Conservation (phyloP, 495 filamentous ascomycete species). For the Tuber umbilicatum region DNA sequence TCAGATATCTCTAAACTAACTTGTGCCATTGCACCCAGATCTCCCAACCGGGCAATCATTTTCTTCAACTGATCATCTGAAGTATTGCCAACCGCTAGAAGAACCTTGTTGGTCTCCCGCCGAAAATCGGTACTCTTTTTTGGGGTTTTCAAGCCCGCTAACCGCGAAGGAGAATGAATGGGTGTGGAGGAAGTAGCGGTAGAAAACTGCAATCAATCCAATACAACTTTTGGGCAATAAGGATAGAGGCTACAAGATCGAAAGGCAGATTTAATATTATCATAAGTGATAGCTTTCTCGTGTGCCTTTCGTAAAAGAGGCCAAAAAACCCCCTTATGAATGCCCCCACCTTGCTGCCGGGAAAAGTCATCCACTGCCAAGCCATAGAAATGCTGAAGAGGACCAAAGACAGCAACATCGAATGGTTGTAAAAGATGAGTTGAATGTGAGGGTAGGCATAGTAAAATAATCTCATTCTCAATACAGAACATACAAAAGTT, state of each 20-base stretch:
- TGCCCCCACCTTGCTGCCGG: too few relatives aligned
- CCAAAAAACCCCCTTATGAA: too few relatives aligned
- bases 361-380: too few relatives aligned
- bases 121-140: background rate
- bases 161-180: background rate
- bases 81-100: background rate
- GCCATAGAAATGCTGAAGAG: constrained; percentile 1
- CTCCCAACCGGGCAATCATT: background rate
- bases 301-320: too few relatives aligned
- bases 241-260: too few relatives aligned
- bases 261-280: too few relatives aligned
- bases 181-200: too few relatives aligned
- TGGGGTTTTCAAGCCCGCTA: background rate
- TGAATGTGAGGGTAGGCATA: too few relatives aligned
- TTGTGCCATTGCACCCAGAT: background rate
- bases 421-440: too few relatives aligned
- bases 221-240: too few relatives aligned
- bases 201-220: background rate
- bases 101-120: background rate
- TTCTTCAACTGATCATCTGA: background rate
- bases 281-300: too few relatives aligned
- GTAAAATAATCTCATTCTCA: background rate
- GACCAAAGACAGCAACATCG: too few relatives aligned
- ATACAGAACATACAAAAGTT: constrained; percentile 12
- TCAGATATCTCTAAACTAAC: background rate